Evolutionary conservation across 148 eudicot species (phyloP), one percentile per base, ranked within the genome.

Genomic region (Amaranthus cruentus): DNA sequence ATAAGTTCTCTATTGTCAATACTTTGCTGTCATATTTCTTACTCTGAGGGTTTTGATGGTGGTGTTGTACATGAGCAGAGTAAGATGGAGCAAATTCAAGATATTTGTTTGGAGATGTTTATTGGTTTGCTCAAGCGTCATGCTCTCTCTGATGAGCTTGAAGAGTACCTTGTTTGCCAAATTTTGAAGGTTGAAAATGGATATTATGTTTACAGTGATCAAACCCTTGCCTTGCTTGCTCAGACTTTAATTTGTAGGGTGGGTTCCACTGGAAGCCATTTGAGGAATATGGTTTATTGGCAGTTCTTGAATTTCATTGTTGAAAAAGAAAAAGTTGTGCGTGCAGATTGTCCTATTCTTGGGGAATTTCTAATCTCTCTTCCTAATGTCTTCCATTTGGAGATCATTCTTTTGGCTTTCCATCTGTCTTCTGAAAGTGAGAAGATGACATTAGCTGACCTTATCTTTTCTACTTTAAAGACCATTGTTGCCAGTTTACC

Each of bases 361-460:
- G 82, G 87, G 62, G 97, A 92, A 72, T 52, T 88, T 79, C 73
- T 89, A 43, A 86, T 66, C 60, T 78, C 80, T 74, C 94, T 96
- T 77, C 99, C 99, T 44, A 88, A 91, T 63, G 70, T 85, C 62
- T 89, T 92, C 76, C 94, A 96, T 81, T 84, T 96, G 81, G 99
- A 92, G 88, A 88, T 92, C 75, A 80, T 96, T 77, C 87, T 96
- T 28, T 85, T 92, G 87, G 87, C 94, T 42, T 96, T 96, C 77
- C 99, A 96, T 77, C 76, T 96, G 68, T 92, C 97, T 47, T 89
- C 99, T 66, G 91, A 85, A 73, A 84, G 75, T 80, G 96, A 96
- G 74, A 96, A 96, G 88, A 82, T 74, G 67, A 80, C 46, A n/a
- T 74, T 83, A 73, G 85, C 85, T 28, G 87, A 77, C 47, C 69